phyloP scores from a whole-genome alignment of 2,329 filamentous ascomycete species.

The Aspergillus sp. region DNA sequence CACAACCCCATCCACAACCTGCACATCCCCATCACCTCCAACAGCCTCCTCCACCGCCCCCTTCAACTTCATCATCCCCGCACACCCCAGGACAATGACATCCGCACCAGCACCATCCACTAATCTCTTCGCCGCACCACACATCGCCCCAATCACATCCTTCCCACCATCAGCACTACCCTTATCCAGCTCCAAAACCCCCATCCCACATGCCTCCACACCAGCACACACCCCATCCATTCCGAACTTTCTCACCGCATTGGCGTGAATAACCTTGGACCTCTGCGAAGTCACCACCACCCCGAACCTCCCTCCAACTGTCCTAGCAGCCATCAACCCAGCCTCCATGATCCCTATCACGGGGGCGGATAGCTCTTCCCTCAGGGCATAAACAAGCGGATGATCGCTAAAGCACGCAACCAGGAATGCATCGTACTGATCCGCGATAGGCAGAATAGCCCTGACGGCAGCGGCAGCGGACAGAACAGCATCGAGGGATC shows the following conservation, averaged over 20 bases:
- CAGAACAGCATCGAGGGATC: slow-evolving; percentile 52
- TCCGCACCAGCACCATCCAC: slow-evolving; percentile 45
- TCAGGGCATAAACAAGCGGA: slow-evolving; percentile 48
- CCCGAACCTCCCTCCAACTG: slow-evolving; percentile 51
- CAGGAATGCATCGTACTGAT: slow-evolving; percentile 50
- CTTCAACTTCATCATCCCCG: slow-evolving; percentile 53
- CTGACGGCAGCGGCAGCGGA: slow-evolving; percentile 52
- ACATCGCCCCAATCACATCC: slow-evolving; percentile 31
- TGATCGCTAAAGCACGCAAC: slow-evolving; percentile 55
- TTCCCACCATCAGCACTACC: slow-evolving; percentile 9
- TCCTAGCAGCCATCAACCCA: slow-evolving; percentile 51
- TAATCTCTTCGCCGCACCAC: slow-evolving; percentile 40
- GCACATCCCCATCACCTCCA: slow-evolving; percentile 42
- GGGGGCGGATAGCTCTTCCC: slow-evolving; percentile 49
- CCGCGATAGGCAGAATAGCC: slow-evolving; percentile 41
- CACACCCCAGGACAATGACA: slow-evolving; percentile 49
- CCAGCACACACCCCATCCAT: slow-evolving; percentile 47
- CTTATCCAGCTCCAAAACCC: slow-evolving; percentile 49
- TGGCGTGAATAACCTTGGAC: slow-evolving; percentile 44
- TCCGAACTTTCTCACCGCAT: slow-evolving; percentile 46
- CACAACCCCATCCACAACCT: slow-evolving; percentile 56
- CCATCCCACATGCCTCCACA: slow-evolving; percentile 44
- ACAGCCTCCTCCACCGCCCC: slow-evolving; percentile 51
- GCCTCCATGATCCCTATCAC: slow-evolving; percentile 56
- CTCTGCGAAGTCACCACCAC: slow-evolving; percentile 46